Evolutionary conservation across 2,329 filamentous ascomycete species (phyloP).

Genomic region (Massarina eburnea): DNA sequence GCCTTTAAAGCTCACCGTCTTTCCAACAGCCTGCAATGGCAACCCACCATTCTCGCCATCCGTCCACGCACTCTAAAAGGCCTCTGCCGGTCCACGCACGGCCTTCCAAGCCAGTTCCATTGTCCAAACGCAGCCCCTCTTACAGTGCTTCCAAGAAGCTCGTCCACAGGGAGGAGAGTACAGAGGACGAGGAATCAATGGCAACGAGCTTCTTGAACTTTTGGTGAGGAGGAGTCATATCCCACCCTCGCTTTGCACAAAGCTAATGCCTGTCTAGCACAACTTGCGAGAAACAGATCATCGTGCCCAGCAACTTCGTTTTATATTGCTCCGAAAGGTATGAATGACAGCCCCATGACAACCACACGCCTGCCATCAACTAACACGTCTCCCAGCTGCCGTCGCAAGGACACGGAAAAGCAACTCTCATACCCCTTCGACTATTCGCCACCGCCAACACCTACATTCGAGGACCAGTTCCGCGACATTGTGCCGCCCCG

Average conservation of each 20-base stretch:
- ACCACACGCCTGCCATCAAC: constrained; percentile 4
- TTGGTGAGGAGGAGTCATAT: no score
- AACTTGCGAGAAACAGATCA: constrained; percentile 67
- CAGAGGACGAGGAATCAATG: constrained; percentile 53
- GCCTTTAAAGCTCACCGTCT: constrained; percentile 40
- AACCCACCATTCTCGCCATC: constrained; percentile 38
- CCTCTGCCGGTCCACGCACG: constrained; percentile 37
- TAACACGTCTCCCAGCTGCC: constrained; percentile 44
- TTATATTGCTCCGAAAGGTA: constrained; percentile 68
- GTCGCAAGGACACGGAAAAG: constrained; percentile 49
- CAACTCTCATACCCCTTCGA: constrained; percentile 30
- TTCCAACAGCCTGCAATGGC: constrained; percentile 35
- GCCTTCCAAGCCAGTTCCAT: constrained; percentile 33
- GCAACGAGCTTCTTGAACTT: constrained; percentile 55
- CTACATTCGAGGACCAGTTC: constrained; percentile 41
- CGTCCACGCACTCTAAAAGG: constrained; percentile 40
- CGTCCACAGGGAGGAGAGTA: constrained; percentile 28
- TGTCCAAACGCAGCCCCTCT: constrained; percentile 35
- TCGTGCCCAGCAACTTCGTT: constrained; percentile 60
- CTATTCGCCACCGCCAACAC: constrained; percentile 40
- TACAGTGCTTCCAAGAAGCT: constrained; percentile 35
- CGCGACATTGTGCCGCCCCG: constrained; percentile 51
- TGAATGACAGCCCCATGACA: constrained; percentile 17
- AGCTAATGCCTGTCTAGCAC: constrained; percentile 47
- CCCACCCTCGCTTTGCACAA: not conserved